phyloP scores from a whole-genome alignment of 345 rosid species.

The Fremontodendron californicum region DNA sequence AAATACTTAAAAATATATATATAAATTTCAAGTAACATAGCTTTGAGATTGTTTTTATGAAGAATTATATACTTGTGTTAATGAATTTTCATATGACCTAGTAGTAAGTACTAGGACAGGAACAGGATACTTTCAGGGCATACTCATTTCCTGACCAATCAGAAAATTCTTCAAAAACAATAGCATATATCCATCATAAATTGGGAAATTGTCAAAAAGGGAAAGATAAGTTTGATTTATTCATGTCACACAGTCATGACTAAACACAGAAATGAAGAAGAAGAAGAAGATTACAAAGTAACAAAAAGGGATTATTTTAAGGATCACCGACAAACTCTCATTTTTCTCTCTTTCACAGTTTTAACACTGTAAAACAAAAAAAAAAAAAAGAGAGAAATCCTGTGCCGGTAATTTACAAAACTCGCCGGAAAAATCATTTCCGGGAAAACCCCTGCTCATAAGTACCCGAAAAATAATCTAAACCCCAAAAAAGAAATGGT shows the following conservation, averaged over 20 bases:
- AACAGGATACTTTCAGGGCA: no score
- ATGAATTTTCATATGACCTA: no score
- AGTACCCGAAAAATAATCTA: neutral
- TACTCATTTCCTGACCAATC: neutral
- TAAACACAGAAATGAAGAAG: neutral
- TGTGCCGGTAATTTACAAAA: constrained; percentile 41
- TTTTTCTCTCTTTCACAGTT: constrained; percentile 39
- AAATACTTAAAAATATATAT: no score
- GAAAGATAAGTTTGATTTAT: neutral
- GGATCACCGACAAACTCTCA: constrained; percentile 44
- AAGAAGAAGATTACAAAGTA: neutral
- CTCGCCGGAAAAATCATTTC: constrained; percentile 39
- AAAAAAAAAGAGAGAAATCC: constrained; percentile 41
- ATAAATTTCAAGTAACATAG: no score
- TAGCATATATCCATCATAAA: neutral
- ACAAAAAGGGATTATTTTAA: neutral
- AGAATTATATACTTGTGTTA: no score
- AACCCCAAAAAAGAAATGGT: no score
- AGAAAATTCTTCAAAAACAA: neutral
- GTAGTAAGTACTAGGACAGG: no score
- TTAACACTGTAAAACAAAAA: neutral
- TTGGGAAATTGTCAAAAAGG: neutral
- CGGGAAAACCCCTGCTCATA: constrained; percentile 23
- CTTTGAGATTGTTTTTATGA: no score
- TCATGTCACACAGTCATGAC: constrained; percentile 18